phyloP scores from a whole-genome alignment of 331 rosid species.

The Saraca asoca region DNA sequence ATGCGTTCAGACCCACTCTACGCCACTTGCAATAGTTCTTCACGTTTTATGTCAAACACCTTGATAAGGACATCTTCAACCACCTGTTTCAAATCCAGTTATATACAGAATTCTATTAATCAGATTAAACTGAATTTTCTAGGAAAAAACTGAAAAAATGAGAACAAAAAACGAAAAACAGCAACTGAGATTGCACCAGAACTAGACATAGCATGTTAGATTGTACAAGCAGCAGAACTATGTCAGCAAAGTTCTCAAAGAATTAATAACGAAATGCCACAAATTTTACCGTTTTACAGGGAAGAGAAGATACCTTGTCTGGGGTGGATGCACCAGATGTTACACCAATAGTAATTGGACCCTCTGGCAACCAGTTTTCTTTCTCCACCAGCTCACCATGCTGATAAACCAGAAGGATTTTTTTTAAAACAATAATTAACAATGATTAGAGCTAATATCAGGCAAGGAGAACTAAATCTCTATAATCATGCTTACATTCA shows the following conservation, averaged over 20 bases:
- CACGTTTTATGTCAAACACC: conserved; percentile 77
- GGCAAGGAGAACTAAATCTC: conserved; percentile 19
- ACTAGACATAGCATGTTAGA: neutral
- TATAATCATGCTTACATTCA: conserved; percentile 59
- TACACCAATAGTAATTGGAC: conserved; percentile 82
- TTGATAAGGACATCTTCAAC: conserved; percentile 83
- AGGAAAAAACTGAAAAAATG: neutral
- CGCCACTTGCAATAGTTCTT: conserved; percentile 67
- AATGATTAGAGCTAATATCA: conserved; percentile 4
- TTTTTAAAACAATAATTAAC: neutral
- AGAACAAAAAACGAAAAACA: neutral
- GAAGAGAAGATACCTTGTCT: conserved; percentile 69
- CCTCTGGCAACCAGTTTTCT: conserved; percentile 82
- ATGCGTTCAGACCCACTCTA: conserved; percentile 39
- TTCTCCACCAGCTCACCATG: conserved; percentile 95
- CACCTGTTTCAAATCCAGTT: conserved; percentile 50
- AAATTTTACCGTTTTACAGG: conserved; percentile 7
- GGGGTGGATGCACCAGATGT: conserved; percentile 99
- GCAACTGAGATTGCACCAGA: neutral
- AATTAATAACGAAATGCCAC: conserved; percentile 24
- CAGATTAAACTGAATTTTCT: conserved; percentile 5
- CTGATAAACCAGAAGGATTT: conserved; percentile 40
- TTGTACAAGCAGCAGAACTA: neutral
- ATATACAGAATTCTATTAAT: conserved; percentile 1
- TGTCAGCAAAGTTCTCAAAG: neutral